A percentile compares a stretch with the other conserved stretches of the same genome.
Conservation (phyloP, 2,329 filamentous ascomycete genomes). For the Colletotrichum gigasporum region DNA sequence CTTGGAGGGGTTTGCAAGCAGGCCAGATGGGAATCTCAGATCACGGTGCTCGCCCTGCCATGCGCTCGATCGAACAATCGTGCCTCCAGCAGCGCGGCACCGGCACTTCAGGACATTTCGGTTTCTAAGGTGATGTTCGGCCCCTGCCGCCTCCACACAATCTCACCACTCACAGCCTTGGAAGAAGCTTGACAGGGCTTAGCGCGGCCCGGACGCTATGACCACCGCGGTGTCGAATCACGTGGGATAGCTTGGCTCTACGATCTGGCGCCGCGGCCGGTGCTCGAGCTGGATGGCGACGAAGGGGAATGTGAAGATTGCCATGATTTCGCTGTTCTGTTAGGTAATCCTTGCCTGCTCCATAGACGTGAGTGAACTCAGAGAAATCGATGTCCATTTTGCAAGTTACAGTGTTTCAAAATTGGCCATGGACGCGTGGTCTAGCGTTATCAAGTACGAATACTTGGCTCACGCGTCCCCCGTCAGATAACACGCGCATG, state of each 20-base stretch:
- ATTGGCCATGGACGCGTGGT: too few species aligned
- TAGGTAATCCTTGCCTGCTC: not conserved
- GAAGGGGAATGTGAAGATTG: too few species aligned
- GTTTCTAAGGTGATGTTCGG: conserved; percentile 5
- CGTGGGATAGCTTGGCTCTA: conserved; percentile 28
- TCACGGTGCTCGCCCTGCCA: conserved; percentile 12
- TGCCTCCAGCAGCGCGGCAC: conserved; percentile 1
- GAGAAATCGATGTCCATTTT: too few species aligned
- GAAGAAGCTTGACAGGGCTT: conserved; percentile 37
- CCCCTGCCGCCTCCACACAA: conserved; percentile 28
- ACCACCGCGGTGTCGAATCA: conserved; percentile 36
- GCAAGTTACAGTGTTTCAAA: too few species aligned
- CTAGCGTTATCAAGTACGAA: too few species aligned
- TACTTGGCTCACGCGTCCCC: not conserved
- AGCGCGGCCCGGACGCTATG: conserved; percentile 39
- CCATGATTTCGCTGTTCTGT: not conserved
- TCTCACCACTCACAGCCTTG: conserved; percentile 17
- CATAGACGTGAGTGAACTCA: not conserved
- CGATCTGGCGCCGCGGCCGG: not conserved
- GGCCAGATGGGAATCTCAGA: not conserved
- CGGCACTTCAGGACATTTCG: conserved; percentile 19
- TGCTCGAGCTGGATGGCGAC: not conserved
- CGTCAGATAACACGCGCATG: not conserved
- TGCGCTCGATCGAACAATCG: conserved; percentile 1
- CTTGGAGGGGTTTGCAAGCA: not conserved